phyloP scores from a whole-genome alignment of 2,329 filamentous ascomycete species.

The Fusarium continuum region DNA sequence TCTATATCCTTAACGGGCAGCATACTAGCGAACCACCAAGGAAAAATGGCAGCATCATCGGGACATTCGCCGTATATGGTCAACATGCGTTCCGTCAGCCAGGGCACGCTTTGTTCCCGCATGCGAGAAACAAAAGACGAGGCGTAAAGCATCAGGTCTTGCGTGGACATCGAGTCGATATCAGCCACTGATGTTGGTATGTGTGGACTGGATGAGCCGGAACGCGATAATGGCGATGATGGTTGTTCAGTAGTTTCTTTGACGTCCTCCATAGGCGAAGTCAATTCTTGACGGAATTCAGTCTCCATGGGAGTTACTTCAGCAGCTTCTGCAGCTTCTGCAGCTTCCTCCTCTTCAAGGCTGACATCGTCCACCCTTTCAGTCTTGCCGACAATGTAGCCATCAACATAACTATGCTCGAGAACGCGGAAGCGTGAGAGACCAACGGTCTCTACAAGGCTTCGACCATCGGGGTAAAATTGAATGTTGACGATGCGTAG shows the following conservation, averaged over 20 bases:
- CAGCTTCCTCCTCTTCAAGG: conserved; percentile 78
- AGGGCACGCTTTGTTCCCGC: conserved; percentile 73
- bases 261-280: neutral
- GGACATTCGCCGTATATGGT: conserved; percentile 81
- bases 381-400: conserved; percentile 79
- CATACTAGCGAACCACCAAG: conserved; percentile 90
- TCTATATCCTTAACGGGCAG: conserved; percentile 80
- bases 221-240: conserved; percentile 1
- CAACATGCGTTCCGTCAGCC: conserved; percentile 78
- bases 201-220: conserved; percentile 3
- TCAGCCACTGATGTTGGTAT: conserved; percentile 17
- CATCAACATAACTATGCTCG: conserved; percentile 72
- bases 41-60: conserved; percentile 77
- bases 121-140: conserved; percentile 75
- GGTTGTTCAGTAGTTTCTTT: conserved; percentile 2
- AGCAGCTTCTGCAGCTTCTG: conserved; percentile 76
- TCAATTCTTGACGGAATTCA: neutral
- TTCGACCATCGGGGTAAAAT: conserved; percentile 80
- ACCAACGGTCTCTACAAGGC: conserved; percentile 80
- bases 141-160: conserved; percentile 71
- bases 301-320: conserved; percentile 55
- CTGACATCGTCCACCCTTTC: conserved; percentile 85
- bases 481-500: conserved; percentile 79
- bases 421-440: conserved; percentile 79
- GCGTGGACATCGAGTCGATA: conserved; percentile 68